Percentiles rank a stretch among this genome's conserved stretches.
Conservation (phyloP, 257 asterid genomes). For the Datura wrightii region DNA sequence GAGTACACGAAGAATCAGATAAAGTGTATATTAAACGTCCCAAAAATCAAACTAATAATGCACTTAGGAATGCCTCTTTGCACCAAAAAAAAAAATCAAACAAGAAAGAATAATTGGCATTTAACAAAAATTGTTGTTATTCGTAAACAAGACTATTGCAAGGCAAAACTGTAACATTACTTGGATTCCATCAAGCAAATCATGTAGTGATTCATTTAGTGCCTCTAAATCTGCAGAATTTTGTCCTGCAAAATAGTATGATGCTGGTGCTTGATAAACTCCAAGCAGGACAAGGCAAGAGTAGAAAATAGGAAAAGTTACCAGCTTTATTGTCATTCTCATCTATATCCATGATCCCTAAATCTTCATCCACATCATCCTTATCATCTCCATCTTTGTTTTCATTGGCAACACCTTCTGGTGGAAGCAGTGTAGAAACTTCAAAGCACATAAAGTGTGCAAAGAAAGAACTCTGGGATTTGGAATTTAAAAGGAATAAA, state of each 20-base stretch:
- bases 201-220: slow-evolving; percentile 80
- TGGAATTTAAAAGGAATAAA: slow-evolving; percentile 29
- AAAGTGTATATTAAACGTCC: background rate
- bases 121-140: background rate
- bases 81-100: background rate
- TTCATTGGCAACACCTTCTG: slow-evolving; percentile 64
- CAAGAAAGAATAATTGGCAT: slow-evolving; percentile 13
- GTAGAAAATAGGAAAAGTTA: slow-evolving; percentile 37
- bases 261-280: slow-evolving; percentile 28
- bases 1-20: slow-evolving; percentile 24
- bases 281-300: slow-evolving; percentile 34
- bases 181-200: slow-evolving; percentile 96
- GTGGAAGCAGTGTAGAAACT: slow-evolving; percentile 77
- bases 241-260: slow-evolving; percentile 52
- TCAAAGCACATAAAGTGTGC: slow-evolving; percentile 99
- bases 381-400: slow-evolving; percentile 54
- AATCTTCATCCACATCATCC: slow-evolving; percentile 63
- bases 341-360: slow-evolving; percentile 71
- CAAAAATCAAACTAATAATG: background rate
- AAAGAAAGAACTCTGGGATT: slow-evolving; percentile 86
- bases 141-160: background rate
- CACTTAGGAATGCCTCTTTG: slow-evolving; percentile 16
- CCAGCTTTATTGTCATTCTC: slow-evolving; percentile 58
- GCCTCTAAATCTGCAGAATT: slow-evolving; percentile 70
- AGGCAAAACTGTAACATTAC: slow-evolving; percentile 44